A percentile compares a stretch with the other conserved stretches of the same genome.
Evolutionary conservation across 768 basidiomycete genomes (phyloP).

Genomic region (Lactifluus volemus): DNA sequence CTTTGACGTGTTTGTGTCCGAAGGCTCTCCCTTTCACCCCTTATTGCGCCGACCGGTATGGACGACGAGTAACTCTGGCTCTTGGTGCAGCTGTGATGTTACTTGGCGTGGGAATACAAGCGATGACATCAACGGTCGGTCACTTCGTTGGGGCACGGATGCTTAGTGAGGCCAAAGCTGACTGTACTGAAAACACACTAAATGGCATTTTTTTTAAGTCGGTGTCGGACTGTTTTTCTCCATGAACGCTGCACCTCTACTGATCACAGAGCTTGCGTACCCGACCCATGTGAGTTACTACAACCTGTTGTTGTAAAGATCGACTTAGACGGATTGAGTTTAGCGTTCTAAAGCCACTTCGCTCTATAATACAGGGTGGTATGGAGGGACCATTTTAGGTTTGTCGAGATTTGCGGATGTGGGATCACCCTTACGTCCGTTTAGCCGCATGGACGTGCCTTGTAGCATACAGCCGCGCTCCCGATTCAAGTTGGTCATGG

Average conservation of each 20-base stretch:
- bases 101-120: conserved; percentile 50
- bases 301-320: background rate
- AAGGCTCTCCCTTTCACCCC: conserved; percentile 58
- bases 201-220: conserved; percentile 30
- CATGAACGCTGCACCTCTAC: conserved; percentile 51
- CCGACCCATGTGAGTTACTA: conserved; percentile 48
- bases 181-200: background rate
- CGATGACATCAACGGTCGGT: conserved; percentile 35
- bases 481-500: conserved; percentile 47
- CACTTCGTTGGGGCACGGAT: conserved; percentile 52
- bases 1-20: background rate
- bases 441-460: conserved; percentile 41
- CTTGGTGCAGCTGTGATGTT: conserved; percentile 57
- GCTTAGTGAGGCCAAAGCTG: conserved; percentile 33
- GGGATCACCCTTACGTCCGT: background rate
- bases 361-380: conserved; percentile 68
- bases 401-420: conserved; percentile 26
- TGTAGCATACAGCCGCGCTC: conserved; percentile 30
- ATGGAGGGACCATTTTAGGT: conserved; percentile 59
- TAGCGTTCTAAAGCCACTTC: conserved; percentile 49
- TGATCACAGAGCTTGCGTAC: conserved; percentile 60
- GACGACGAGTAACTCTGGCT: conserved; percentile 52
- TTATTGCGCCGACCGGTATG: conserved; percentile 48
- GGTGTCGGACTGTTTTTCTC: conserved; percentile 57
- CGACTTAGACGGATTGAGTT: conserved; percentile 23